These are phyloP conservation scores for Cyclotella choctawhatcheeana DNA, from an alignment of 108 stramenopile genomes.

Conservation along the genomic window DNA sequence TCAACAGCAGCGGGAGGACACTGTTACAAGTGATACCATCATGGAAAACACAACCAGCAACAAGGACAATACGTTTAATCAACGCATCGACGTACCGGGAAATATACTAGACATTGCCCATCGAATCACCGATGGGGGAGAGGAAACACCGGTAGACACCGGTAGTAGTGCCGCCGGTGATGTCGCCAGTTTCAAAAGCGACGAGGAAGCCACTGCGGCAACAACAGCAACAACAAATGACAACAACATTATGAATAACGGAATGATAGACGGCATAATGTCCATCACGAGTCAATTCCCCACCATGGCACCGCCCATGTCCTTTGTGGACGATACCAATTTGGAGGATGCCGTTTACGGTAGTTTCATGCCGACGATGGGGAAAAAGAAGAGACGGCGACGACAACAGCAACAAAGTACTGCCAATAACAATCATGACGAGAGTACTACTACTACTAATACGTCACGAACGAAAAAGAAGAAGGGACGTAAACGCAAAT, in stretches of 20 bases:
- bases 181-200: neutral
- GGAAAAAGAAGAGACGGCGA: conserved; percentile 12
- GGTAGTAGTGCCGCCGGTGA: too few species aligned
- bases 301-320: conserved; percentile 28
- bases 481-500: neutral
- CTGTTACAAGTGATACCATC: too few species aligned
- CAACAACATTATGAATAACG: neutral
- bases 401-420: neutral
- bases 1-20: neutral
- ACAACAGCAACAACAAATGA: too few species aligned
- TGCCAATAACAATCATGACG: neutral
- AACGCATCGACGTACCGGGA: neutral
- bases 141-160: neutral
- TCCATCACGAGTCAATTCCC: neutral
- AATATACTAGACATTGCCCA: neutral
- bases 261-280: neutral
- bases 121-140: neutral
- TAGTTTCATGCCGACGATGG: neutral
- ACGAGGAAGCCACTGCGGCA: neutral
- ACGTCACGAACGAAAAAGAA: neutral
- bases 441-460: too few species aligned
- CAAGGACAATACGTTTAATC: neutral
- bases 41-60: too few species aligned
- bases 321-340: neutral
- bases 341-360: neutral